Evolutionary conservation across 1,284 basidiomycete species (phyloP), one percentile per base, ranked within the genome.

Genomic region (Leccinum pachyderme): DNA sequence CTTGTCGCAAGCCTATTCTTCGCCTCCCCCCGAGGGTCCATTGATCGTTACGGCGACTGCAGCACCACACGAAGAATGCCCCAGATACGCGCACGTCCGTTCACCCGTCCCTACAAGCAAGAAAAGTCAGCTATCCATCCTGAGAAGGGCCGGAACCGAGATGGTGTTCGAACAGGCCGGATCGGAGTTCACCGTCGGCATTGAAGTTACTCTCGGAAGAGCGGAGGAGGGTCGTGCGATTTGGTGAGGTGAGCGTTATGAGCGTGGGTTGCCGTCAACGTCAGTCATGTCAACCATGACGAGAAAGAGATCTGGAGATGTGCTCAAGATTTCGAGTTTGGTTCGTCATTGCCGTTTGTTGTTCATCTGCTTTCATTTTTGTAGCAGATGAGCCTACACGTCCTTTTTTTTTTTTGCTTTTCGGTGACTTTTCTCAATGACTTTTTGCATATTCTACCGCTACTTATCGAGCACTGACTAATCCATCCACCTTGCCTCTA

Each of bases 141-240:
- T 65, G 35, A 52, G 53, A 32, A 56, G 54, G 47, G 45, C 56
- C 7, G 48, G 57, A 9, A 67, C 56, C 28, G 65, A 67, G 27
- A 51, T 69, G 29, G 49, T 65, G 7, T 69, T 69, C 49, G 62
- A 71, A 49, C 69, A 67, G 37, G 61, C 41, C 7, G 69, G 68
- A 3, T 63, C 68, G 29, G 68, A 66, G 45, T 72, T 64, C 25
- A 59, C 63, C 0, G 56, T 71, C 18, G 71, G 69, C 9, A 55
- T 72, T 31, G 71, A 69, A 45, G 65, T 69, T 8, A 68, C 69
- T 25, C 59, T 69, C 22, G 70, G 70, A 53, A 64, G 71, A 45
- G 69, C 70, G 13, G 67, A 72, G 33, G 67, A 69, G 41, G 70
- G 67, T 5, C 65, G 63, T 2, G 61, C 69, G 1, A 55, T 70